Evolutionary conservation across 176 grass and related monocot genomes (phyloP).

Genomic region (Eleusine indica): DNA sequence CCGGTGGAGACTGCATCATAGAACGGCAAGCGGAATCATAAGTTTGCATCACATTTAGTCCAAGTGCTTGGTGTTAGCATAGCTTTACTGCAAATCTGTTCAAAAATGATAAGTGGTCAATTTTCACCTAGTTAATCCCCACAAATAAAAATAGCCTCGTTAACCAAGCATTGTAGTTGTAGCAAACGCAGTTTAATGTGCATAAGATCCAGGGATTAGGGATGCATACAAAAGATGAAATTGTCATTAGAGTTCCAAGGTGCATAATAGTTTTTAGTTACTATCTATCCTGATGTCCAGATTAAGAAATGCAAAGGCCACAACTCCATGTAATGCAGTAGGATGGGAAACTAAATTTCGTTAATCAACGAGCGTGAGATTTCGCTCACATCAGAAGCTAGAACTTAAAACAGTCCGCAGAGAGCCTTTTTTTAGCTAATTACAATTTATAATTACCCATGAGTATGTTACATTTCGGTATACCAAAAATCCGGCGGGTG

Average conservation of each 20-base stretch:
- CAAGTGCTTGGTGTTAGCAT: background rate
- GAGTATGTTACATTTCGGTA: slow-evolving; percentile 44
- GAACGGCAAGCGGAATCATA: background rate
- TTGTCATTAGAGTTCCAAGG: too few species aligned
- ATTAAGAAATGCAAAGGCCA: background rate
- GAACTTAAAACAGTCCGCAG: background rate
- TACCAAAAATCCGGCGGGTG: slow-evolving; percentile 33
- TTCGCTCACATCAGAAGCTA: background rate
- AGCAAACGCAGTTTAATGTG: background rate
- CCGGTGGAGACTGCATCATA: background rate
- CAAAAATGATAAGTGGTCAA: background rate
- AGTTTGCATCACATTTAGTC: background rate
- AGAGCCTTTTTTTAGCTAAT: slow-evolving; percentile 39
- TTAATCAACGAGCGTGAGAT: background rate
- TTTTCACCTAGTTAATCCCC: background rate
- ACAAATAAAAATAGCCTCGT: too few species aligned
- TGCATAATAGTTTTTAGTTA: too few species aligned
- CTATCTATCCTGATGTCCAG: background rate
- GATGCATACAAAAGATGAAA: background rate
- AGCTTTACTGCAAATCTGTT: background rate
- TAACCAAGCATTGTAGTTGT: background rate
- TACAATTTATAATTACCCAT: slow-evolving; percentile 53
- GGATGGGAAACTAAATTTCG: background rate
- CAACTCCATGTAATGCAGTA: background rate
- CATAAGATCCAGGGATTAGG: background rate